Base-by-base conservation (phyloP, 805 yeast genomes). In the Suhomyces sp. region DNA sequence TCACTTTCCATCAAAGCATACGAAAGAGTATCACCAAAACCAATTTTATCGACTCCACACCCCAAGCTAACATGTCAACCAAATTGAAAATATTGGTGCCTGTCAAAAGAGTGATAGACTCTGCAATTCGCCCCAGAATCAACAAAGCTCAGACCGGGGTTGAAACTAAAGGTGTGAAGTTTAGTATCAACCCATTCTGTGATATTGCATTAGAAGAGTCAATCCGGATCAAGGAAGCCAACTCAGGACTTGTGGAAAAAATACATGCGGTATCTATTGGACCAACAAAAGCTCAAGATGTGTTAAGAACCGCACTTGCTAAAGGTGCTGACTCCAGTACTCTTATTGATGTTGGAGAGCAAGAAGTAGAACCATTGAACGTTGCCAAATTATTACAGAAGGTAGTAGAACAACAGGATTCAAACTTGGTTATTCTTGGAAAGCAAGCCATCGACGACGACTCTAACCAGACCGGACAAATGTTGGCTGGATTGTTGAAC, bases 191-290 rank as follows among this genome's bases (percentile, higher is more conserved):
- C 60, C 98, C 99, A 38, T 93, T 93, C 63, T 93, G 95, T 65
- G 98, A 93, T 64, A 93, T 93, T 56, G 98, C 98, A 6, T 78
- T 93, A 35, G 98, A 93, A 64, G 98, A 93, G 61, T 95, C 98
- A 1, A 68, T 90, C 26, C 77, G 82, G 48, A 74, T 93, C 50
- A 79, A 75, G 52, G 88, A 83, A 47, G 68, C 70, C 24, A 63
- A 83, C 57, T 80, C 81, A 52, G 74, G 58, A 7, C 59, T 76
- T 32, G 95, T 88, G 12, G 95, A 88, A 46, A 68, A 72, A 32
- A 81, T 91, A 44, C 96, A 90, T 56, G 95, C 93, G 5, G 96
- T 91, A 10, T 81, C 95, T 3, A 85, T 90, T 46, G 98, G 98
- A 2, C 83, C 93, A 20, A 53, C 80, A 15, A 88, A 88, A 56